Evolutionary conservation across 495 filamentous ascomycete species (phyloP).

Genomic region (Penicillium soppii): DNA sequence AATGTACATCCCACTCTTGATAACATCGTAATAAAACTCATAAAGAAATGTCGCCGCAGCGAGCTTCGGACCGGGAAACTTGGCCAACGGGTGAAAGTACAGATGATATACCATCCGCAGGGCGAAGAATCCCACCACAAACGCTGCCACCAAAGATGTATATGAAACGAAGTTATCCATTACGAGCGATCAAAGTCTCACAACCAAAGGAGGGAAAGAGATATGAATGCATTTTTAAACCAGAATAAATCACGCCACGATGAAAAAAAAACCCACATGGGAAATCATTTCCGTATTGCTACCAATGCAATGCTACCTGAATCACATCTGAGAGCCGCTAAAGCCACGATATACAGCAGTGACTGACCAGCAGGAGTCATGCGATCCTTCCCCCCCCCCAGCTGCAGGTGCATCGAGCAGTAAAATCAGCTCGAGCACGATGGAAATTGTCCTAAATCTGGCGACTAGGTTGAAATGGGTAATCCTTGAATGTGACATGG

Average conservation of each 20-base stretch:
- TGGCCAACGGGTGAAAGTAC: constrained; percentile 36
- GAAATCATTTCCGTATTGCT: no score
- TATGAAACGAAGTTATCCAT: constrained; percentile 12
- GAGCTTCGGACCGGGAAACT: constrained; percentile 50
- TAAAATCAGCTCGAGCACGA: background rate
- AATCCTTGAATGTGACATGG: background rate
- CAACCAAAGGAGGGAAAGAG: background rate
- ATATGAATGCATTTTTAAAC: no score
- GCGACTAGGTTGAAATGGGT: background rate
- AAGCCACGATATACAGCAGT: background rate
- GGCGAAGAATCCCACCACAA: background rate
- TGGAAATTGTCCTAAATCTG: background rate
- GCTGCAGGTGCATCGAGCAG: background rate
- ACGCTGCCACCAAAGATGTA: background rate
- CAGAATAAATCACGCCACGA: no score
- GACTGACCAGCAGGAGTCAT: background rate
- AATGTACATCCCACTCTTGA: constrained; percentile 43
- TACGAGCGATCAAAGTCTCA: background rate
- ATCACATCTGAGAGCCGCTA: background rate
- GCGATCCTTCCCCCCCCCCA: background rate
- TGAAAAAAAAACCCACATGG: no score
- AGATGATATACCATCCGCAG: constrained; percentile 28
- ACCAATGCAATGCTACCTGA: background rate
- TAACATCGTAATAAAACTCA: constrained; percentile 53
- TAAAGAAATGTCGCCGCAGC: constrained; percentile 44